phyloP scores from a whole-genome alignment of 208 protist species.

The Leishmania gerbilli region DNA sequence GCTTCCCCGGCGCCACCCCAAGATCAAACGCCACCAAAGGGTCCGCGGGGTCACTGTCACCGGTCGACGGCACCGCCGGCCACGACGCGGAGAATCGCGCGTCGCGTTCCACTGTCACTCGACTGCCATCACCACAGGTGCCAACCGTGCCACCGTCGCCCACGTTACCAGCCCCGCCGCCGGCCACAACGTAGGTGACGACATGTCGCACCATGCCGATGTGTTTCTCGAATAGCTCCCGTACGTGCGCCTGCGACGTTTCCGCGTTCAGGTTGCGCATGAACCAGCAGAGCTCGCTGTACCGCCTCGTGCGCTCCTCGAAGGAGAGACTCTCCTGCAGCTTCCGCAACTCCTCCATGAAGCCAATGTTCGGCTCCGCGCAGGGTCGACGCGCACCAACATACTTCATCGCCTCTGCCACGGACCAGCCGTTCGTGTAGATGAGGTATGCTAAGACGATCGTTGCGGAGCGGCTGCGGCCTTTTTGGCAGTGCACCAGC shows the following conservation, averaged over 20 bases:
- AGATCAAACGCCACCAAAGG: background rate
- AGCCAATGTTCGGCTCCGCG: conserved; percentile 83
- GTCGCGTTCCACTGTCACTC: background rate
- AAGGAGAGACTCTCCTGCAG: conserved; percentile 65
- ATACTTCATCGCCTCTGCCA: conserved; percentile 82
- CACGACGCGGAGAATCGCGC: background rate
- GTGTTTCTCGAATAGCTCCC: conserved; percentile 63
- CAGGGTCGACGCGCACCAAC: conserved; percentile 51
- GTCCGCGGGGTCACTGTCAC: background rate
- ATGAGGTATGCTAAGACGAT: conserved; percentile 89
- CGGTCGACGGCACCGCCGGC: background rate
- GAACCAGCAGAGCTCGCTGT: conserved; percentile 55
- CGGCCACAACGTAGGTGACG: conserved; percentile 38
- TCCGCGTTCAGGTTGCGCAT: conserved; percentile 46
- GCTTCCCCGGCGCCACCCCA: background rate
- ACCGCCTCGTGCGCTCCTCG: conserved; percentile 50
- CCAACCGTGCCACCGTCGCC: background rate
- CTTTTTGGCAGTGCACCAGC: conserved; percentile 88
- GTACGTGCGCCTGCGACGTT: conserved; percentile 40
- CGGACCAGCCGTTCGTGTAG: conserved; percentile 78
- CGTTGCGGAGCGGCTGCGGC: conserved; percentile 79
- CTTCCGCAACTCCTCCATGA: conserved; percentile 71
- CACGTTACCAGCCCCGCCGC: background rate
- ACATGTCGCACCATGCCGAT: conserved; percentile 76
- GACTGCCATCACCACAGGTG: background rate